Base-by-base conservation (phyloP, 73 alveolate genomes). In the Breviolum minutum region DNA sequence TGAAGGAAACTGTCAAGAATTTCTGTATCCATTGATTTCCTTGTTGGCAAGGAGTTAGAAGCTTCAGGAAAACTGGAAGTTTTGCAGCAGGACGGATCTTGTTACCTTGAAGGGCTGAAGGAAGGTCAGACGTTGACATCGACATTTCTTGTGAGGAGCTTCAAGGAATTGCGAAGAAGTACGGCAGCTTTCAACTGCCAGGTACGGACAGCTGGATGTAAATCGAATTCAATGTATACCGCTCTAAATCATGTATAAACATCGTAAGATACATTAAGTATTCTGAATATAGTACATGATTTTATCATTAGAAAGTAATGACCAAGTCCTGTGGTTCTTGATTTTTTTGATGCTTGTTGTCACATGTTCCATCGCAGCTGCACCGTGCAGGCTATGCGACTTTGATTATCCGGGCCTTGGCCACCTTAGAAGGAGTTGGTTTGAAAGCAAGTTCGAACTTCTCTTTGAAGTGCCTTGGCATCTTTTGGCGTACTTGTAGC, bases 391-490 rank as follows among this genome's bases (percentile, higher is more conserved):
- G 96, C 96, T 89, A 89, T 40, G 96, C 96, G 69, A 89, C 96
- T 12, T 24, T 89, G 86, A 89, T 89, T 73, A 89, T 89, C 81
- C 96, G 96, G 32, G 96, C 96, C 48, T 61, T 89, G 96, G 96
- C 96, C 26, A 89, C 96, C 48, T 76, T 89, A 29, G 96, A 89
- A 89, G 96, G 96, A 54, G 63, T 64, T 69, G 82, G 82, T 16
- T 54, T 62, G 80, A 86, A 26, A 62, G 80, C 95, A 14, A 86
- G 95, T 7, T 26, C 63, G 32, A 27, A 10, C 95, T 86, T 86
- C 64, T 64, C 77, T 17, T 27, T 63, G 81, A 86, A 62, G 80
- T 27, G 7, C 32, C 90, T 81, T 19, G 90, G 69, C 14, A n/a
- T n/a, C n/a, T n/a, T n/a, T n/a, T n/a, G n/a, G n/a, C n/a, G n/a